Evolutionary conservation across 2,329 filamentous ascomycete genomes (phyloP), one percentile per base, ranked within the genome.

Genomic region (Lojkania enalia): DNA sequence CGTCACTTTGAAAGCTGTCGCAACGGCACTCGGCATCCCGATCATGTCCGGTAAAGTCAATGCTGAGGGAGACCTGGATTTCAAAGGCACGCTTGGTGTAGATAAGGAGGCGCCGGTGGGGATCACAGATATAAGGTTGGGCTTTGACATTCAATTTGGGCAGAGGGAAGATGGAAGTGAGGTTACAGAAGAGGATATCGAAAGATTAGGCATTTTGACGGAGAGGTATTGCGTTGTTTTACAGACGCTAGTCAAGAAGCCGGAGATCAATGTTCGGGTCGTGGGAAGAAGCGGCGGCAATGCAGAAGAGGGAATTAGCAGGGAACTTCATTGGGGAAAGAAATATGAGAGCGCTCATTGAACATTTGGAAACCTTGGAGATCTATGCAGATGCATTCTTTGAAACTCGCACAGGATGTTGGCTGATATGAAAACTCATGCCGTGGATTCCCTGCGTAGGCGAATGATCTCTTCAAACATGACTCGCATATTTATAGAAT

Each of bases 1-100:
- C 18, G 75, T 77, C 3, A 77, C 75, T n/a, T 63, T 78, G 19
- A 76, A 76, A 51, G 75, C 75, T 7, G 75, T 78, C 1, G 72
- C 74, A 3, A 77, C 75, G 0, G 75, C 74, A 2, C 60, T 78
- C 38, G 65, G 63, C 1, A 71, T 77, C 9, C 72, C 71, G 4
- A 69, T 77, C 29, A 58, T 60, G n/a, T 60, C 60, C 2, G 75
- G 75, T 2, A 70, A 59, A 1, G 70, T 77, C 11, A 63, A 50
- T 15, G 74, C 71, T 0, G 73, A 77, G 42, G 75, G 74, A 5
- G 75, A 77, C 55, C 48, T 78, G 38, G 75, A 78, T 46, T 78
- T 77, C 56, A 66, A 70, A 39, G 75, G 75, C 2, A 77, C 75
- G 15, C 63, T 77, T 67, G 75, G 75, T 1, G 74, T 78, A 33